phyloP scores from a whole-genome alignment of 164 flowering plant genomes.

The Aristolochia fimbriata region DNA sequence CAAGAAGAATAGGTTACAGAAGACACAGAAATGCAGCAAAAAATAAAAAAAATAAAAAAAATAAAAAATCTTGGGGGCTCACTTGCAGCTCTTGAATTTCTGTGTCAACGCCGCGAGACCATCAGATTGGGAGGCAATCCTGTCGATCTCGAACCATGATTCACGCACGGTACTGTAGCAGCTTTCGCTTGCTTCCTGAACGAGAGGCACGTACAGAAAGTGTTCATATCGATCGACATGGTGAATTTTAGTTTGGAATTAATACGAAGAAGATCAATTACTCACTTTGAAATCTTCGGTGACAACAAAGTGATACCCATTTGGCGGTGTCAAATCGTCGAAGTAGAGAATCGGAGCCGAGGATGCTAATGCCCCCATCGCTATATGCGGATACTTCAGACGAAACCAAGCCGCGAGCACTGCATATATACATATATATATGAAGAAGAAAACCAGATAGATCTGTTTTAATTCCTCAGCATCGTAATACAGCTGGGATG shows the following conservation, averaged over 20 bases:
- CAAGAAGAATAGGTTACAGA: too few relatives aligned
- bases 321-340: constrained; percentile 32
- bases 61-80: too few relatives aligned
- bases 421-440: constrained; percentile 7
- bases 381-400: constrained; percentile 55
- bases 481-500: too few relatives aligned
- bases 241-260: too few relatives aligned
- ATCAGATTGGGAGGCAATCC: constrained; percentile 27
- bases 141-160: constrained; percentile 47
- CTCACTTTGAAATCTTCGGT: constrained; percentile 37
- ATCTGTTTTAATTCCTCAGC: too few relatives aligned
- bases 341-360: constrained; percentile 69
- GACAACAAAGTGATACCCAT: constrained; percentile 32
- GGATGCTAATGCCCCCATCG: constrained; percentile 55
- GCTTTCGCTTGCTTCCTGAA: constrained; percentile 38
- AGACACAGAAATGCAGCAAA: too few relatives aligned
- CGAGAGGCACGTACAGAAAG: too few relatives aligned
- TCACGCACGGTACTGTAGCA: constrained; percentile 34
- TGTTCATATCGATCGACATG: too few relatives aligned
- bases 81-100: constrained; percentile 52
- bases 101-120: constrained; percentile 37
- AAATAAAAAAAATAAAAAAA: too few relatives aligned
- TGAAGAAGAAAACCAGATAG: too few relatives aligned
- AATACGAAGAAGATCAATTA: too few relatives aligned
- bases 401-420: constrained; percentile 77